Evolutionary conservation across 2,329 filamentous ascomycete species (phyloP), one percentile per base, ranked within the genome.

Genomic region (Dothiorella sarmentorum): DNA sequence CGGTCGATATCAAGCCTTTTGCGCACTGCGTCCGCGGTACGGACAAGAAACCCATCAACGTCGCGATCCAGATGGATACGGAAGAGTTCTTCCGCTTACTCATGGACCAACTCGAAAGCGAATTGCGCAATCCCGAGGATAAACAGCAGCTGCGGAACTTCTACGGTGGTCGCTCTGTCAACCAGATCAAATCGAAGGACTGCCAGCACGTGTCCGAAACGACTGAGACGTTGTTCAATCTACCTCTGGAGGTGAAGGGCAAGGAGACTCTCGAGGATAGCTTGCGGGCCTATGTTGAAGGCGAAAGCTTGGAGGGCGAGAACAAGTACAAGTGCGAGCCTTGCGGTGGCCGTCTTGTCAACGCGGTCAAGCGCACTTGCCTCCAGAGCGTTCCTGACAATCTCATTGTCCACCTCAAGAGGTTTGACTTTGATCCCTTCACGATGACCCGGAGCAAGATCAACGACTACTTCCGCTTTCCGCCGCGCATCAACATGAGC

Each of bases 241-340:
- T 99, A 57, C 92, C 96, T 66, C 95, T 94, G 69, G 92, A 97
- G 66, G 96, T 99, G 68, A 95, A 96, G 71, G 93, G 93, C 53
- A 97, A 97, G 74, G 81, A 79, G 20, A 88, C 80, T 29, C 82
- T 99, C 1, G 81, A 90, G 66, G 91, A 97, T 64, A 97, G 94
- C 68, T 79, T 99, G 13, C 86, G 91, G 65, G 91, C 93, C n/a
- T 97, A 96, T 70, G 91, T 97, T 11, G 90, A 95, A 69, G 94
- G 94, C 3, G 94, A 99, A 73, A 86, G 94, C 33, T 92, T 99
- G 88, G 91, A 96, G 78, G 94, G 95, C 37, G 91, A 96, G 67
- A 97, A 99, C 78, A 97, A 96, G 75, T 99, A 97, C 78, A 96
- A 95, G 64, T 99, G 94, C 75, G 92, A 91, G 27, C 88, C 85